Conservation (phyloP, 441 rosid species). For the Pelargonium fulgidum region DNA sequence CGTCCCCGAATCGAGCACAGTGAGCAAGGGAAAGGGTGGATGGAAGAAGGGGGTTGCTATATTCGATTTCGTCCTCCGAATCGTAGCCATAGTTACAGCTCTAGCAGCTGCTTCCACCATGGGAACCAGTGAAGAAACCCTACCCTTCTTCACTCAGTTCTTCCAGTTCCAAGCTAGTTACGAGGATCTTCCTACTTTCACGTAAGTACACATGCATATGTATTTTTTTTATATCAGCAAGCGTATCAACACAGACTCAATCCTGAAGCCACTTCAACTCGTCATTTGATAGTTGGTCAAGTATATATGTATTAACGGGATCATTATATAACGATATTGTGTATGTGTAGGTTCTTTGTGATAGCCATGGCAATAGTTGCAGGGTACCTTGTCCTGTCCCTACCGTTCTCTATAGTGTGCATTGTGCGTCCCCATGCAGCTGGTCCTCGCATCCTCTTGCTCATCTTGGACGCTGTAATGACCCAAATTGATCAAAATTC, state of each 20-base stretch:
- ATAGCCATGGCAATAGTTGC: conserved; percentile 46
- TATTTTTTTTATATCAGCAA: neutral
- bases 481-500: neutral
- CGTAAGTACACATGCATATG: conserved; percentile 28
- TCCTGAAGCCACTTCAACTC: no score
- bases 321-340: neutral
- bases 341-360: conserved; percentile 52
- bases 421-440: conserved; percentile 51
- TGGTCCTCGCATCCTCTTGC: conserved; percentile 50
- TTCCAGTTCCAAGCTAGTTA: conserved; percentile 73
- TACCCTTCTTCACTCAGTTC: conserved; percentile 89
- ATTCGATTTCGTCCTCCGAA: conserved; percentile 52
- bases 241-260: no score
- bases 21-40: conserved; percentile 26
- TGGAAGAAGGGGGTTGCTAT: conserved; percentile 53
- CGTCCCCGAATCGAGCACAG: conserved; percentile 6
- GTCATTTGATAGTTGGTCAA: no score
- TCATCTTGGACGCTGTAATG: conserved; percentile 53
- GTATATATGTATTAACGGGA: neutral
- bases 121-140: conserved; percentile 54
- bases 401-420: conserved; percentile 70
- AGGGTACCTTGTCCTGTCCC: conserved; percentile 56
- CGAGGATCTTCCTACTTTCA: conserved; percentile 48
- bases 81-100: conserved; percentile 49
- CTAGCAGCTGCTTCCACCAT: conserved; percentile 55